These are phyloP conservation scores for Royoungia palumana DNA, from an alignment of 768 basidiomycete genomes.

Conservation along the genomic window DNA sequence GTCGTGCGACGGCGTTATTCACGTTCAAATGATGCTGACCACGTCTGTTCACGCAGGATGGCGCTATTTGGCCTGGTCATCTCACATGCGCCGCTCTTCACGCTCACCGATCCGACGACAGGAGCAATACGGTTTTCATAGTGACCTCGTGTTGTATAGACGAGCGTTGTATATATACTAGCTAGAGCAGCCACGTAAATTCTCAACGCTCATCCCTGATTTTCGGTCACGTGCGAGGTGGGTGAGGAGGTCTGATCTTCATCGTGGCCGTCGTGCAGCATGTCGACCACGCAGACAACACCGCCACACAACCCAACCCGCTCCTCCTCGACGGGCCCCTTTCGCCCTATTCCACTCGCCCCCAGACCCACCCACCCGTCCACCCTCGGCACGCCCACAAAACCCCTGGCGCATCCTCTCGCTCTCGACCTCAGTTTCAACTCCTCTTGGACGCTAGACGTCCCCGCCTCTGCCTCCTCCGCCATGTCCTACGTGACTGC, in stretches of 20 bases:
- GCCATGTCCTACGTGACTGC: constrained; percentile 25
- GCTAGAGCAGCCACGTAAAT: background rate
- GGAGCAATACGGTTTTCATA: constrained; percentile 32
- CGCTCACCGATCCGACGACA: constrained; percentile 31
- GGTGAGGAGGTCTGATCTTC: constrained; percentile 3
- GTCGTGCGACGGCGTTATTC: constrained; percentile 5
- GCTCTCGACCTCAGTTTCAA: constrained; percentile 25
- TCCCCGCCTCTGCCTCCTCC: constrained; percentile 16
- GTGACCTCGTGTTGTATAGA: constrained; percentile 18
- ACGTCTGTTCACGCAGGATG: constrained; percentile 32
- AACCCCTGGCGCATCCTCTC: constrained; percentile 7
- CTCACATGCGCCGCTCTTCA: constrained; percentile 32
- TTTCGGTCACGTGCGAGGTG: constrained; percentile 29
- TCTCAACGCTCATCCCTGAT: constrained; percentile 1
- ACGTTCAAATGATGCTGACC: constrained; percentile 23
- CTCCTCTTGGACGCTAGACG: constrained; percentile 14
- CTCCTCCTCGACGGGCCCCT: constrained; percentile 19
- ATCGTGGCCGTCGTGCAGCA: constrained; percentile 23
- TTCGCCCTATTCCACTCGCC: constrained; percentile 7
- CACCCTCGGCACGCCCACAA: constrained; percentile 10
- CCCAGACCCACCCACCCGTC: constrained; percentile 1
- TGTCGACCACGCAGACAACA: constrained; percentile 30
- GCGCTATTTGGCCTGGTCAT: constrained; percentile 31
- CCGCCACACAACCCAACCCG: constrained; percentile 14
- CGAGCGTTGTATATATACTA: constrained; percentile 18